Evolutionary conservation across 352 stramenopile species (phyloP), one percentile per base, ranked within the genome.

Genomic region (Phytophthora pistaciae): DNA sequence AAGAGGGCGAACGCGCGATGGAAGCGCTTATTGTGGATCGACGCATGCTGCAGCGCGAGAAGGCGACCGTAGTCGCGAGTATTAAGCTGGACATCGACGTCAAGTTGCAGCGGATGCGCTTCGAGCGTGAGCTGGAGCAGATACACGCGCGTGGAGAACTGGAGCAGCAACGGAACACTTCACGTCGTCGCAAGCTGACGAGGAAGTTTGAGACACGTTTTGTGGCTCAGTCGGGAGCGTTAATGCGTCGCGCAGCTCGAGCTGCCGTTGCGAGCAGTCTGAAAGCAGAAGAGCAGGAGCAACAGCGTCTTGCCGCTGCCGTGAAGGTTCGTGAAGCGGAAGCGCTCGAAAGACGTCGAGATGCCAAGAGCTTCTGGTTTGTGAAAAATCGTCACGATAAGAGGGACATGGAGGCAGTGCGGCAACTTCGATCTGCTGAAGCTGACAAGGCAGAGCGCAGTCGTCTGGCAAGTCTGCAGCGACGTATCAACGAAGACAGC

Each of bases 291-390:
- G 72, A 88, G 33, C 68, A 68, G 23, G 79, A 83, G 9, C 69
- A 81, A 6, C 70, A 79, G 20, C 77, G 66, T 4, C 53, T 79
- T 36, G 44, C 72, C 0, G 58, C 56, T 1, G 52, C 68, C 21
- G 70, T 88, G 1, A 75, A 70, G 16, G 18, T 74, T 4, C 75
- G 73, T 2, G 83, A 88, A 27, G 60, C 65, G 21, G 83, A 91
- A 42, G 75, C 76, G 0, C 52, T 79, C 1, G 73, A 69, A 3
- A 68, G 80, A 3, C 81, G 86, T 0, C 81, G 84, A 52, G 81
- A 92, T 53, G 81, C 82, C 29, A 91, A 93, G 53, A 92, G 84
- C 65, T 88, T 86, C 58, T 87, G 81, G 63, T 93, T 92, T 25
- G 79, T 90, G 8, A 68, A 55, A 48, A 92, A 93, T 68, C 84